Conservation (phyloP, 441 rosid species). For the Cnidoscolus chayamansa region DNA sequence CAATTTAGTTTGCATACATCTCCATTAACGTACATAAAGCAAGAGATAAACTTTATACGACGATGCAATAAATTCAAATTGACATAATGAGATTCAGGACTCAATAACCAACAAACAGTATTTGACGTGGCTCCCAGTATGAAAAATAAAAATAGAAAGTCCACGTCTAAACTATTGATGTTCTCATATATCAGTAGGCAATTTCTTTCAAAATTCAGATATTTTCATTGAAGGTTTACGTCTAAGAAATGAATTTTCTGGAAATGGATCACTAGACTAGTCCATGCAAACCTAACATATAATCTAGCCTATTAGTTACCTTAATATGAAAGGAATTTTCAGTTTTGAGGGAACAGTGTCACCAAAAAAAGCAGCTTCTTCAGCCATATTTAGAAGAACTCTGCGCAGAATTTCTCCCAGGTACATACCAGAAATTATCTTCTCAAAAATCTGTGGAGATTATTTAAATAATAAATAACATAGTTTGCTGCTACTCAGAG, state of each 20-base stretch:
- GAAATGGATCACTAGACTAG: neutral
- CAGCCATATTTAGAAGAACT: conserved; percentile 70
- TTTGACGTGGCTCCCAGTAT: neutral
- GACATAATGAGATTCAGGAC: neutral
- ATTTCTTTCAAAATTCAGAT: neutral
- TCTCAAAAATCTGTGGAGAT: conserved; percentile 65
- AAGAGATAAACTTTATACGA: neutral
- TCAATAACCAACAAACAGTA: neutral
- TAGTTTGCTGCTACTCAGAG: neutral
- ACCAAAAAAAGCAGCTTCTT: conserved; percentile 82
- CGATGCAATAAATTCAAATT: neutral
- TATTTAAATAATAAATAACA: neutral
- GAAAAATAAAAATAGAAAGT: neutral
- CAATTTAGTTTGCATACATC: neutral
- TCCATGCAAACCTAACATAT: neutral
- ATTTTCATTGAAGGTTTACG: neutral
- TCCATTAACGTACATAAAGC: neutral
- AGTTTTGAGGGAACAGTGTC: conserved; percentile 72
- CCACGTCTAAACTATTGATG: neutral
- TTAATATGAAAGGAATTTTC: conserved; percentile 62
- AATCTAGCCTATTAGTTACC: conserved; percentile 36
- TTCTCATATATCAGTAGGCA: neutral
- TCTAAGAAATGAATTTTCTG: neutral
- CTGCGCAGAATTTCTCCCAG: conserved; percentile 86
- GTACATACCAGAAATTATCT: conserved; percentile 90